Conservation (phyloP, 768 basidiomycete species). For the Auricularia cornea region DNA sequence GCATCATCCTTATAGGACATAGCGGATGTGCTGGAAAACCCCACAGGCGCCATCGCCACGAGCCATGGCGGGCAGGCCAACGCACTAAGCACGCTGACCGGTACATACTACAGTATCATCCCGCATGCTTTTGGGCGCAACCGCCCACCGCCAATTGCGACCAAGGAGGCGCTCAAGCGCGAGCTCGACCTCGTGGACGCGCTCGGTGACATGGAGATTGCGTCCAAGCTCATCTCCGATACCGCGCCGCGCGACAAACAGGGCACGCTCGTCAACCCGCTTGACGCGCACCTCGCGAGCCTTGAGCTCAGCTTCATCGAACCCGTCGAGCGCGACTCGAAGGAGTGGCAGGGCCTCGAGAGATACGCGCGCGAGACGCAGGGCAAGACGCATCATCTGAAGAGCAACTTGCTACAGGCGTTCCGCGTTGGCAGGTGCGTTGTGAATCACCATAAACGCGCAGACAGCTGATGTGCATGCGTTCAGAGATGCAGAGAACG, state of each 20-base stretch:
- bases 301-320: conserved; percentile 45
- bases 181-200: conserved; percentile 59
- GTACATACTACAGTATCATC: conserved; percentile 52
- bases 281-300: conserved; percentile 48
- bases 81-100: conserved; percentile 42
- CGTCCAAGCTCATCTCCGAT: conserved; percentile 45
- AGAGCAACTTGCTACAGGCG: conserved; percentile 35
- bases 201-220: conserved; percentile 59
- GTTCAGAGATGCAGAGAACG: conserved; percentile 25
- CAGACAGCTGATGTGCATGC: background rate
- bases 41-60: conserved; percentile 31
- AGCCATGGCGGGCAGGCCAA: conserved; percentile 27
- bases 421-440: conserved; percentile 47
- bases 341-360: conserved; percentile 42
- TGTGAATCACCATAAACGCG: background rate
- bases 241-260: conserved; percentile 29
- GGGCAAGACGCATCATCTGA: conserved; percentile 45
- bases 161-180: conserved; percentile 31
- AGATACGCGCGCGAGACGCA: conserved; percentile 47
- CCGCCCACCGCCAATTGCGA: conserved; percentile 38
- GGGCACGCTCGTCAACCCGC: conserved; percentile 44
- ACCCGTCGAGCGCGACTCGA: conserved; percentile 30
- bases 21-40: conserved; percentile 44
- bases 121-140: conserved; percentile 53
- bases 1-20: conserved; percentile 14